phyloP scores from a whole-genome alignment of 139 green algal species.

The Zygnema circumcarinatum region DNA sequence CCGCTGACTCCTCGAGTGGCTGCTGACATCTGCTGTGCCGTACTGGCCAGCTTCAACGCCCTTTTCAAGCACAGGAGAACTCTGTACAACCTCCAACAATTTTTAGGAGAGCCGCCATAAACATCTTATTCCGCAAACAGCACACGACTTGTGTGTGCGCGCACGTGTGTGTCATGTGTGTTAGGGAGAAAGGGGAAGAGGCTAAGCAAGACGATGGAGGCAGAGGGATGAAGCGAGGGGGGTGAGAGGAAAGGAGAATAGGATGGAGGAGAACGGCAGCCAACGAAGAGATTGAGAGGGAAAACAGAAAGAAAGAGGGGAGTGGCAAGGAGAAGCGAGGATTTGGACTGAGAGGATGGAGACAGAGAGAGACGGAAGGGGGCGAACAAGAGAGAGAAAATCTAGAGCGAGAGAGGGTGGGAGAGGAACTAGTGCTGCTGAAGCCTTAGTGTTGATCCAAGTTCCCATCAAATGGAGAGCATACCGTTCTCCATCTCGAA shows the following conservation, averaged over 20 bases:
- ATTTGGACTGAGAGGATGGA: constrained; percentile 34
- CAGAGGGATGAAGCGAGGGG: too few relatives aligned
- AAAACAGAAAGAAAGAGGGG: constrained; percentile 28
- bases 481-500: constrained; percentile 59
- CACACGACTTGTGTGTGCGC: neutral
- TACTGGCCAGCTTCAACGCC: constrained; percentile 80
- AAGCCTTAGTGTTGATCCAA: too few relatives aligned
- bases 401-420: too few relatives aligned
- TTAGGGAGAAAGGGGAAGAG: neutral
- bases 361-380: too few relatives aligned
- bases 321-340: constrained; percentile 2
- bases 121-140: neutral
- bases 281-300: neutral
- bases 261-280: neutral
- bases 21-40: constrained; percentile 78
- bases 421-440: too few relatives aligned
- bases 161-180: neutral
- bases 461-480: too few relatives aligned
- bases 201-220: too few relatives aligned
- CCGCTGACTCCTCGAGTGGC: constrained; percentile 35
- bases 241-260: constrained; percentile 1
- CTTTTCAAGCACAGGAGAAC: constrained; percentile 82
- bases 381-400: too few relatives aligned
- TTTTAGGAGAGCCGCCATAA: neutral
- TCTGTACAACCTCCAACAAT: constrained; percentile 39